Base-by-base conservation (phyloP, 352 stramenopile species). In the Blastocystis sp. region DNA sequence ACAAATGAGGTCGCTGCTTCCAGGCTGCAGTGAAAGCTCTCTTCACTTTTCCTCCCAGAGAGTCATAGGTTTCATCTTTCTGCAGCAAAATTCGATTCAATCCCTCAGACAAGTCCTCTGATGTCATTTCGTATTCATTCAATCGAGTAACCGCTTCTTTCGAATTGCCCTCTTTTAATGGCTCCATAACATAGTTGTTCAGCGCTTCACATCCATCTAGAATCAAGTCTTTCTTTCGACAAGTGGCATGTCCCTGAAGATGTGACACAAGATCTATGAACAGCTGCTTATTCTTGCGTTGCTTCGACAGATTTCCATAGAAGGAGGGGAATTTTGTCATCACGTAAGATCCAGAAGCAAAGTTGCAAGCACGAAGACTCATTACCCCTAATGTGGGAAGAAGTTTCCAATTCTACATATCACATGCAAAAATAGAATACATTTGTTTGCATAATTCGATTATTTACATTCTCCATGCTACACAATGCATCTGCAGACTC, bases 41-140 rank as follows among this genome's bases (percentile, higher is more conserved):
- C 63, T 73, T 73, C n/a, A 43, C 16, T 39, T 73, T 73, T 73
- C n/a, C 63, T 11, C 26, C 16, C 20, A 73, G 20, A 7, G 26
- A 73, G 47, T 73, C 63, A 20, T 73, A 87, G 3, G 90, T 81
- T 34, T 91, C 91, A 90, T n/a, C 37, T 65, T 41, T 89, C 76
- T 45, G n/a, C 5, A 92, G 63, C 8, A 20, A 63, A 41, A 95
- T 93, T 55, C 94, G 92, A 90, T 98, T 94, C 92, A 98, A 95
- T 24, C 95, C 98, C 91, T 99, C 97, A 11, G 98, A 96, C 26
- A 99, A 90, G 91, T 99, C 97, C 91, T 99, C 96, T 56, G 96
- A 94, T 68, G 93, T 96, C 70, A 99, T 94, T 63, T 98, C 97
- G 90, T 98, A 99, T 63, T 95, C 93, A 90, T 99, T 96, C 90